Evolutionary conservation across 2,329 filamentous ascomycete species (phyloP).

Genomic region (Penicillium sp.): DNA sequence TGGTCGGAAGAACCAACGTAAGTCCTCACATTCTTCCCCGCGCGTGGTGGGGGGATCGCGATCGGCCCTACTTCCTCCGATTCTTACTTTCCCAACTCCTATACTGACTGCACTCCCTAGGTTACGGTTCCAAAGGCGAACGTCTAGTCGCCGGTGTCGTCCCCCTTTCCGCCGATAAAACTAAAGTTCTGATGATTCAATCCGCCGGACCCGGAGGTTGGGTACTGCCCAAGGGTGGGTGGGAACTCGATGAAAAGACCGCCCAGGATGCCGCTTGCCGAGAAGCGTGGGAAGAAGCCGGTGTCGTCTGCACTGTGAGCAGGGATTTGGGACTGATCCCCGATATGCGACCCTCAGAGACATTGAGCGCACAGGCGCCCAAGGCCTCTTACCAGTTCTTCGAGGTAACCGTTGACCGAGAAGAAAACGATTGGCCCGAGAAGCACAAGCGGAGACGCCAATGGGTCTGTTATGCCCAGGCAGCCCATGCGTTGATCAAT

Average conservation of each 20-base stretch:
- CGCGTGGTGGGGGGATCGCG: slow-evolving; percentile 31
- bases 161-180: slow-evolving; percentile 82
- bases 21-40: slow-evolving; percentile 36
- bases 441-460: slow-evolving; percentile 85
- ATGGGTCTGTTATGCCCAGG: slow-evolving; percentile 87
- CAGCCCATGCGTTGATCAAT: slow-evolving; percentile 73
- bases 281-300: slow-evolving; percentile 98
- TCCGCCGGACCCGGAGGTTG: slow-evolving; percentile 88
- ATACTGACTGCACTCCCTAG: slow-evolving; percentile 53
- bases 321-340: slow-evolving; percentile 85
- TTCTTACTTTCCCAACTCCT: too few relatives aligned
- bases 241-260: slow-evolving; percentile 92
- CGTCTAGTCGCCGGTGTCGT: slow-evolving; percentile 94
- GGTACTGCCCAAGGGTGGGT: slow-evolving; percentile 97
- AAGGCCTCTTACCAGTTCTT: slow-evolving; percentile 67
- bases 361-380: slow-evolving; percentile 64
- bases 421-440: slow-evolving; percentile 91
- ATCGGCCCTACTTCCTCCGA: slow-evolving; percentile 5
- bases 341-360: slow-evolving; percentile 69
- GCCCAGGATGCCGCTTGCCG: slow-evolving; percentile 80
- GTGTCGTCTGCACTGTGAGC: slow-evolving; percentile 82
- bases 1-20: slow-evolving; percentile 55
- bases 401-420: slow-evolving; percentile 83
- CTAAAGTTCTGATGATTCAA: slow-evolving; percentile 89
- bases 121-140: slow-evolving; percentile 90